Evolutionary conservation across 345 rosid genomes (phyloP).

Genomic region (Acer campestre): DNA sequence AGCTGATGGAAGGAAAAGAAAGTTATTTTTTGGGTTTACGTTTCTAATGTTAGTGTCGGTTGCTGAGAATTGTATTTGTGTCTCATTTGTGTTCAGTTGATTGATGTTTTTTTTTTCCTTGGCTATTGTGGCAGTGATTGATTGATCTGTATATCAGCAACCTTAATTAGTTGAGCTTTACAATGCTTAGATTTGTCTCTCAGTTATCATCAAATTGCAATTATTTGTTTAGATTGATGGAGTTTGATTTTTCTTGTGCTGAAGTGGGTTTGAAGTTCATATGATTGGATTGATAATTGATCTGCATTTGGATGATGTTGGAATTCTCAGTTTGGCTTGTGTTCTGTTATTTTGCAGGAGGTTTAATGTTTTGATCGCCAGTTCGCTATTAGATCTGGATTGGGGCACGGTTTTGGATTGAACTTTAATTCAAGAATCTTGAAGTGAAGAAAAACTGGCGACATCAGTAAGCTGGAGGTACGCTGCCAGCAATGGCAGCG

Average conservation of each 20-base stretch:
- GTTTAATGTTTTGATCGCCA: constrained; percentile 64
- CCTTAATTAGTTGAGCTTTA: constrained; percentile 2
- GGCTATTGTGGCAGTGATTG: not conserved
- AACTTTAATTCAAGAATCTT: constrained; percentile 35
- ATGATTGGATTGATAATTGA: not conserved
- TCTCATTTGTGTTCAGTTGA: constrained; percentile 5
- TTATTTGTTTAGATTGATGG: not conserved
- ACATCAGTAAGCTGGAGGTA: constrained; percentile 87
- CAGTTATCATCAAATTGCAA: not conserved
- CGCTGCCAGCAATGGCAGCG: constrained; percentile 73
- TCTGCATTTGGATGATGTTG: constrained; percentile 11
- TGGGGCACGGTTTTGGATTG: constrained; percentile 38
- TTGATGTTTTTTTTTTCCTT: not conserved
- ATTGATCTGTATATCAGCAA: not conserved
- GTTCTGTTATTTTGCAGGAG: constrained; percentile 37
- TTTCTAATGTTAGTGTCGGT: not conserved
- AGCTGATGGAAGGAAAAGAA: constrained; percentile 6
- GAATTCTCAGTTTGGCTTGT: constrained; percentile 12
- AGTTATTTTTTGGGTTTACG: not conserved
- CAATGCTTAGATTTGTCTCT: not conserved
- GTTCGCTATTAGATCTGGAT: constrained; percentile 58
- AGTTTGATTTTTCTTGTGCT: constrained; percentile 13
- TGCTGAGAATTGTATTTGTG: not conserved
- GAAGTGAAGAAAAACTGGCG: constrained; percentile 61
- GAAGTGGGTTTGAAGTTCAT: constrained; percentile 4